These are phyloP conservation scores for Ophiostoma sp. DNA, from an alignment of 2,329 filamentous ascomycete genomes.

Conservation along the genomic window DNA sequence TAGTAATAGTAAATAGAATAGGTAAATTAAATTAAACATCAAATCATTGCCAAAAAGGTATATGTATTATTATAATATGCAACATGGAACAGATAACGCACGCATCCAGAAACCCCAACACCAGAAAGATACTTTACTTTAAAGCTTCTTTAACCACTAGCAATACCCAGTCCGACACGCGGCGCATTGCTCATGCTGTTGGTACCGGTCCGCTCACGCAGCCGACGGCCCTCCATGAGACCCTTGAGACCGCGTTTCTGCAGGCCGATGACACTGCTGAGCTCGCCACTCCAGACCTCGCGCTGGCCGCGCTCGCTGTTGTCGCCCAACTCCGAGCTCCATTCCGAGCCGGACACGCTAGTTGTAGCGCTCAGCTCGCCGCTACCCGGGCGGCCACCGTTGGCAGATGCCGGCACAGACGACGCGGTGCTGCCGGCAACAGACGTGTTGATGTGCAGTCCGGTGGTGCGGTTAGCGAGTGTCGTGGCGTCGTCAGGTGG, in stretches of 20 bases:
- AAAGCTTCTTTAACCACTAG: slow-evolving; percentile 11
- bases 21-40: neutral
- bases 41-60: slow-evolving; percentile 8
- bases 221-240: slow-evolving; percentile 85
- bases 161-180: slow-evolving; percentile 27
- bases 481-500: slow-evolving; percentile 30
- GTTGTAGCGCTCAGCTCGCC: slow-evolving; percentile 47
- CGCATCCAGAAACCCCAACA: too few species aligned
- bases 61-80: neutral
- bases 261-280: slow-evolving; percentile 86
- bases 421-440: slow-evolving; percentile 31
- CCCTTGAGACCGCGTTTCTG: slow-evolving; percentile 90
- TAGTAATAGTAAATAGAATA: neutral
- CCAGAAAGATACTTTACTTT: too few species aligned
- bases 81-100: neutral
- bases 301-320: slow-evolving; percentile 45
- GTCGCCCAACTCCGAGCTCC: slow-evolving; percentile 51
- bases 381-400: slow-evolving; percentile 37
- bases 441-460: slow-evolving; percentile 46
- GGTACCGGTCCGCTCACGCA: slow-evolving; percentile 64
- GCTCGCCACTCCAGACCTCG: slow-evolving; percentile 73
- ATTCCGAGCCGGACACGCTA: slow-evolving; percentile 51
- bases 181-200: slow-evolving; percentile 19
- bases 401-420: slow-evolving; percentile 31
- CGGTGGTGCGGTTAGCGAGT: slow-evolving; percentile 35